Base-by-base conservation (phyloP, 495 filamentous ascomycete species). In the Podospora australis region DNA sequence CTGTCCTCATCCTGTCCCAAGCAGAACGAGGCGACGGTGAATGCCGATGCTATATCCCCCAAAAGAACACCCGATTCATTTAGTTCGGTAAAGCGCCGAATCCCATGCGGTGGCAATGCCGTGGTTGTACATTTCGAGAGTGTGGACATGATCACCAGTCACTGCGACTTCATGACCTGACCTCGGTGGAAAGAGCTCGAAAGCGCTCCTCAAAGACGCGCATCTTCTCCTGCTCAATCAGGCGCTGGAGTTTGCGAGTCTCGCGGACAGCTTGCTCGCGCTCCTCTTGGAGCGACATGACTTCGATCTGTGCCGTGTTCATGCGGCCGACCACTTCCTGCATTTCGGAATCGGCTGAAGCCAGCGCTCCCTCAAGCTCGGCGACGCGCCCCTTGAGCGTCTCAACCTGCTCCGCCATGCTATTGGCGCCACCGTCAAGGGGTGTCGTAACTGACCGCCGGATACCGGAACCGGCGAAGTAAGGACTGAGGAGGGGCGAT, bases 291-390 rank as follows among this genome's bases (percentile, higher is more conserved):
- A 98, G 74, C 58, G 89, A 81, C 60, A 89, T 80, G 29, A 98
- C 92, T 67, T 96, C 89, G 47, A 96, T 89, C 71, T 97, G 92
- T 6, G 91, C 90, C 49, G 80, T 74, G 68, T 89, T 96, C 89
- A 98, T 96, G 46, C 86, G 77, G 46, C 83, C 74, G 13, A 98
- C 87, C 2, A 96, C 91, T 65, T 92, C 86, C 61, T 91, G 80
- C 92, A 98, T 96, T 73, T 96, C 91, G 48, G 73, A 70, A 57
- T 97, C 92, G 16, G 92, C 88, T 50, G 92, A 79, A 20, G 74
- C 69, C 16, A 97, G 73, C 9, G 89, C 84, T 46, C 76, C 80
- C 67, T 98, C 92, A 10, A 98, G 78, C 58, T 94, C 88, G 26
- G 58, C 40, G 16, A 69, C 66, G 23, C 62, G 57, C 48, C 79